A percentile compares a stretch with the other conserved stretches of the same genome.
Evolutionary conservation across 2,329 filamentous ascomycete genomes (phyloP).

Genomic region (Venturia nashicola): DNA sequence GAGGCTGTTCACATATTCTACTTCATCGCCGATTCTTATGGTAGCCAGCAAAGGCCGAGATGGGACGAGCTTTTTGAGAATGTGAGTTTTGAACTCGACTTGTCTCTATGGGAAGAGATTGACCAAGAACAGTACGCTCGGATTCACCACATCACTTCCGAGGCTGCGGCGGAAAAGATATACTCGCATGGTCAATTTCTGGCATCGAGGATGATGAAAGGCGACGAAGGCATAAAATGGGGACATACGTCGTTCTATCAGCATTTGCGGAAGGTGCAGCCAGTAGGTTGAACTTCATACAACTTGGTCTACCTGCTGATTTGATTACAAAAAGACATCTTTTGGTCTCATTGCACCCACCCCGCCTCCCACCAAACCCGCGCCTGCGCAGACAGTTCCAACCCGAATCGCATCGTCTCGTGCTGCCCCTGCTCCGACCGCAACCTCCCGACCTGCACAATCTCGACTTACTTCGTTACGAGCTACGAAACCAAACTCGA

Average conservation of each 20-base stretch:
- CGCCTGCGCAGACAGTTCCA: not conserved
- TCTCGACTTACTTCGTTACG: not conserved
- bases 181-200: slow-evolving; percentile 29
- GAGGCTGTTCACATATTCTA: slow-evolving; percentile 55
- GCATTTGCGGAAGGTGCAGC: slow-evolving; percentile 26
- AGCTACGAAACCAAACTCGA: not conserved
- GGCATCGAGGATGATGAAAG: slow-evolving; percentile 31
- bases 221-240: slow-evolving; percentile 33
- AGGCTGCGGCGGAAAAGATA: slow-evolving; percentile 19
- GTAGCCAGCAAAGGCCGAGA: not conserved
- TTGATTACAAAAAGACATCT: not conserved
- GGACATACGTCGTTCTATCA: slow-evolving; percentile 28
- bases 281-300: slow-evolving; percentile 13
- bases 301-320: not conserved
- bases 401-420: not conserved
- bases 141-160: slow-evolving; percentile 19
- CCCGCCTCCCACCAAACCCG: not conserved
- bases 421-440: not conserved
- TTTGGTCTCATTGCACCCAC: slow-evolving; percentile 9
- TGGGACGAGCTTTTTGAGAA: slow-evolving; percentile 11
- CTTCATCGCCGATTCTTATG: slow-evolving; percentile 46
- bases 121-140: slow-evolving; percentile 19
- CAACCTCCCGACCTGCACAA: not conserved
- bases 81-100: not conserved
- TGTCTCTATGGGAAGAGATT: not conserved